These are phyloP conservation scores for Glycine latifolia DNA, from an alignment of 306 rosid species.

Conservation along the genomic window DNA sequence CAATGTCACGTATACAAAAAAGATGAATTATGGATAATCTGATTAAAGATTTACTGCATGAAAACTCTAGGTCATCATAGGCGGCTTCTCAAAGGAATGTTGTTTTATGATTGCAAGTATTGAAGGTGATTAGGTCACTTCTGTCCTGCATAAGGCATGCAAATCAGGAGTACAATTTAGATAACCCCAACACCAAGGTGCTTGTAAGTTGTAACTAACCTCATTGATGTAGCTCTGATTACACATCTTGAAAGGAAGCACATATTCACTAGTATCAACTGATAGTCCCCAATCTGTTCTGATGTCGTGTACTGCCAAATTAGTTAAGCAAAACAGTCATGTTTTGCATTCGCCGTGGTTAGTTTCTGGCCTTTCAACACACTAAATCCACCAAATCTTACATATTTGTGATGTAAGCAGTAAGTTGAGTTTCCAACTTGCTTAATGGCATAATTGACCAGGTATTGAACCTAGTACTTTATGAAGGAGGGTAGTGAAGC, in stretches of 20 bases:
- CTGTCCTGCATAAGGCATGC: constrained; percentile 27
- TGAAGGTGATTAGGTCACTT: constrained; percentile 28
- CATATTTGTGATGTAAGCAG: constrained; percentile 24
- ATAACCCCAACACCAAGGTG: constrained; percentile 11
- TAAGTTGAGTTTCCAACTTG: constrained; percentile 35
- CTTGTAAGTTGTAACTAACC: constrained; percentile 40
- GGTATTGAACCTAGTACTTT: constrained; percentile 62
- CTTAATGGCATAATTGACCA: constrained; percentile 33
- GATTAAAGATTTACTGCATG: not conserved
- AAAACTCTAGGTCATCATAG: constrained; percentile 35
- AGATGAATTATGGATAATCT: constrained; percentile 15
- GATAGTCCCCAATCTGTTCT: constrained; percentile 39
- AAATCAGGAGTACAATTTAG: constrained; percentile 42
- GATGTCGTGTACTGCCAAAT: constrained; percentile 33
- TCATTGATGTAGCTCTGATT: constrained; percentile 22
- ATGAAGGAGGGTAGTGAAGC: constrained; percentile 87
- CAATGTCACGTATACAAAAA: constrained; percentile 23
- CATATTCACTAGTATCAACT: constrained; percentile 24
- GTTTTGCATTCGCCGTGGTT: constrained; percentile 28
- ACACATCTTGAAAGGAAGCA: not conserved
- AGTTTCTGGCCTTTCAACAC: constrained; percentile 29
- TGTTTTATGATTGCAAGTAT: constrained; percentile 21
- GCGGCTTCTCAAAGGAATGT: constrained; percentile 24
- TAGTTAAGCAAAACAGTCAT: constrained; percentile 41
- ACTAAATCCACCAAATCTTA: constrained; percentile 9